Evolutionary conservation across 805 yeast species (phyloP).

Genomic region (Saccharomycopsis sp.): DNA sequence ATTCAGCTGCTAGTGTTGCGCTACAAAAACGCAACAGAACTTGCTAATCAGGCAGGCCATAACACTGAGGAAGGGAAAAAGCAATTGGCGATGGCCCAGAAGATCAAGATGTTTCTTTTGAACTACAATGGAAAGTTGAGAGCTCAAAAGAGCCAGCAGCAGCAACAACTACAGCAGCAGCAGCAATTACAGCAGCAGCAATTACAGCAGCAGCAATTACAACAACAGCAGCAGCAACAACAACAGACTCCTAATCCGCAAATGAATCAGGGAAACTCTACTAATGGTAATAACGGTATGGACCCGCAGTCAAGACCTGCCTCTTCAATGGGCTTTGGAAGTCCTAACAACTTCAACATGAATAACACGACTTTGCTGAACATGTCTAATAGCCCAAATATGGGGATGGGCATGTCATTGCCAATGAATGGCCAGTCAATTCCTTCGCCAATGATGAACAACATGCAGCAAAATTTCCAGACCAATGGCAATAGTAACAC

Average conservation of each 20-base stretch:
- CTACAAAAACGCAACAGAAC: constrained; percentile 9
- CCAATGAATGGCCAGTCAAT: too few species aligned
- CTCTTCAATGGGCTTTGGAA: background rate
- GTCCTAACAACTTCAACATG: constrained; percentile 2
- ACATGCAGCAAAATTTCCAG: background rate
- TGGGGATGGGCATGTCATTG: too few species aligned
- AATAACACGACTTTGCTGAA: background rate
- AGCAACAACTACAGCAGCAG: too few species aligned
- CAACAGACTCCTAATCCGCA: background rate
- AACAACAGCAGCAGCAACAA: constrained; percentile 11
- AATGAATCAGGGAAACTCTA: background rate
- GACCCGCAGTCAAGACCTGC: background rate
- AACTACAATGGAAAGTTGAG: too few species aligned
- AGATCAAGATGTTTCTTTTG: constrained; percentile 14
- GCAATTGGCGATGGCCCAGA: constrained; percentile 16
- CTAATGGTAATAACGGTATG: background rate
- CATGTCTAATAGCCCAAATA: too few species aligned
- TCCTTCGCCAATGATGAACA: background rate
- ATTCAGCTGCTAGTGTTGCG: constrained; percentile 12
- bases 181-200: constrained; percentile 14
- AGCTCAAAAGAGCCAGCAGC: too few species aligned
- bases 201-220: constrained; percentile 12
- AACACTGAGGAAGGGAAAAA: constrained; percentile 12
- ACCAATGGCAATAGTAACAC: constrained; percentile 2
- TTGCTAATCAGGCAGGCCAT: constrained; percentile 9